Evolutionary conservation across 495 filamentous ascomycete genomes (phyloP).

Genomic region (Tuber calosporum): DNA sequence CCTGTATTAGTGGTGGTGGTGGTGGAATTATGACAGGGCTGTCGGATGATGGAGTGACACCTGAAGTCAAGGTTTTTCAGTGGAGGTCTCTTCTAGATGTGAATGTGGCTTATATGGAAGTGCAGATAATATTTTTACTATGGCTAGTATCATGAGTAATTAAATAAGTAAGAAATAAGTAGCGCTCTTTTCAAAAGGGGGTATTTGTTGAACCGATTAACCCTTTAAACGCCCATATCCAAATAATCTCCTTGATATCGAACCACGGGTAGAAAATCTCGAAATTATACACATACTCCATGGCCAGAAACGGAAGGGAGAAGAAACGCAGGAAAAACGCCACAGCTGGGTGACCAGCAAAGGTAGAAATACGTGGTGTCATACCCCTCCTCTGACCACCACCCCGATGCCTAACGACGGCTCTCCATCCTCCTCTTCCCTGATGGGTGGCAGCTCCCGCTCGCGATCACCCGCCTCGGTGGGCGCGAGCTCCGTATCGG

Average conservation of each 20-base stretch:
- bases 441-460: neutral
- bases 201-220: neutral
- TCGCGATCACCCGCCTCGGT: conserved; percentile 22
- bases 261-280: neutral
- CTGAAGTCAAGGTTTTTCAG: no score
- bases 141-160: no score
- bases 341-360: neutral
- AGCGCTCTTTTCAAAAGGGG: neutral
- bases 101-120: neutral
- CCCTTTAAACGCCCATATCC: neutral
- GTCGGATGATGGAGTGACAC: no score
- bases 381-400: neutral
- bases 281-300: neutral
- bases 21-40: no score
- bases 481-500: conserved; percentile 25
- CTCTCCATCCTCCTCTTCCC: neutral
- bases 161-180: no score
- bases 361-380: neutral
- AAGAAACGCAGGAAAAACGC: neutral
- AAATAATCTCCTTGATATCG: neutral
- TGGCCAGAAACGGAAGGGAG: neutral
- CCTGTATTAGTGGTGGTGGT: no score
- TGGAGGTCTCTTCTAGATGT: neutral
- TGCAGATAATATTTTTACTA: no score
- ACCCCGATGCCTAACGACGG: neutral